phyloP scores from a whole-genome alignment of 2,329 filamentous ascomycete genomes.

The Mycogone perniciosa region DNA sequence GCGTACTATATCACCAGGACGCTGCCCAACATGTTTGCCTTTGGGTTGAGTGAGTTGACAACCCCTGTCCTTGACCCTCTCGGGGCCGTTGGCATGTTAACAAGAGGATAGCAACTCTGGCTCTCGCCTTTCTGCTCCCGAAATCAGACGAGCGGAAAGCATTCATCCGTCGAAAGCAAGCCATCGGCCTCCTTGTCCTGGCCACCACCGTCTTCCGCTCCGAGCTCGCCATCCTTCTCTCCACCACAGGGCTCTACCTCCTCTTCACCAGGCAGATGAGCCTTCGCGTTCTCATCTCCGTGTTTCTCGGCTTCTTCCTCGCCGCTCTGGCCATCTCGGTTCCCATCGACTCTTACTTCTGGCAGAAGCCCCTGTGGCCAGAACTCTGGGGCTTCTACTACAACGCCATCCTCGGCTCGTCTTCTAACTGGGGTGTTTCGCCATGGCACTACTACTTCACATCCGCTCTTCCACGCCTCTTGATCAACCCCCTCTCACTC shows the following conservation, averaged over 20 bases:
- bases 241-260: conserved; percentile 58
- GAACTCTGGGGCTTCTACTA: conserved; percentile 85
- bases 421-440: conserved; percentile 80
- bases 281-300: conserved; percentile 53
- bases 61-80: not conserved
- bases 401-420: conserved; percentile 79
- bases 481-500: conserved; percentile 70
- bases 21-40: conserved; percentile 94
- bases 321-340: conserved; percentile 65
- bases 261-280: conserved; percentile 50
- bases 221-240: conserved; percentile 77
- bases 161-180: conserved; percentile 49
- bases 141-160: conserved; percentile 22
- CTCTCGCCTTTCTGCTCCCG: conserved; percentile 44
- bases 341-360: conserved; percentile 85
- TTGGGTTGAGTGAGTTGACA: conserved; percentile 63
- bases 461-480: conserved; percentile 71
- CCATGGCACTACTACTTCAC: conserved; percentile 83
- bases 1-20: conserved; percentile 89
- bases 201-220: conserved; percentile 82
- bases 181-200: conserved; percentile 69
- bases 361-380: conserved; percentile 83
- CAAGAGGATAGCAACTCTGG: conserved; percentile 53
- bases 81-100: not conserved
- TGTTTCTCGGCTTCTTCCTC: conserved; percentile 59